Conservation (phyloP, 352 stramenopile genomes). For the Pythium myriotylum region DNA sequence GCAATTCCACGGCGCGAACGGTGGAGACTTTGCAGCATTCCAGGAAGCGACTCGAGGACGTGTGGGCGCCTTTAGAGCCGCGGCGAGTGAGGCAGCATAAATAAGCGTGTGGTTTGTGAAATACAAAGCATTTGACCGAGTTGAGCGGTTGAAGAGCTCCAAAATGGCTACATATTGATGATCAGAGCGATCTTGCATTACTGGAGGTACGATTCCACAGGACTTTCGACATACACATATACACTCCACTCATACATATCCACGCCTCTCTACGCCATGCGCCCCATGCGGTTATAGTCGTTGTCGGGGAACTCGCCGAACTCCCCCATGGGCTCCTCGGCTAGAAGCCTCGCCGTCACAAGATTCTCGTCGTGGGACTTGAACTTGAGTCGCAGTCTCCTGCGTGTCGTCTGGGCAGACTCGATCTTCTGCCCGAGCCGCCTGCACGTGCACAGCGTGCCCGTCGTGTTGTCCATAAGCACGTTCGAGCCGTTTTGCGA, state of each 20-base stretch:
- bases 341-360: slow-evolving; percentile 19
- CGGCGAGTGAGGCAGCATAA: no score
- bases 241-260: no score
- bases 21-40: slow-evolving; percentile 4
- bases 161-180: no score
- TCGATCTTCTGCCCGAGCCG: slow-evolving; percentile 39
- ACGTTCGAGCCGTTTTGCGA: slow-evolving; percentile 22
- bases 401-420: slow-evolving; percentile 22
- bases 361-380: slow-evolving; percentile 17
- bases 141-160: no score
- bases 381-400: slow-evolving; percentile 27
- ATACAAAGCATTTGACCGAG: no score
- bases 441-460: slow-evolving; percentile 26
- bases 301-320: slow-evolving; percentile 23
- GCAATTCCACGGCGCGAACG: neutral
- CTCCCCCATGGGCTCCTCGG: slow-evolving; percentile 16
- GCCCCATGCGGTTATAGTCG: slow-evolving; percentile 19
- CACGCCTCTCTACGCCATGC: slow-evolving; percentile 4
- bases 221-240: no score
- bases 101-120: no score
- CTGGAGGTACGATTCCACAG: no score
- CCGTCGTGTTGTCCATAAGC: slow-evolving; percentile 16
- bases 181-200: no score
- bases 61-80: no score
- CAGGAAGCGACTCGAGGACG: neutral